Evolutionary conservation across 441 rosid genomes (phyloP).

Genomic region (Brassica hybrid): DNA sequence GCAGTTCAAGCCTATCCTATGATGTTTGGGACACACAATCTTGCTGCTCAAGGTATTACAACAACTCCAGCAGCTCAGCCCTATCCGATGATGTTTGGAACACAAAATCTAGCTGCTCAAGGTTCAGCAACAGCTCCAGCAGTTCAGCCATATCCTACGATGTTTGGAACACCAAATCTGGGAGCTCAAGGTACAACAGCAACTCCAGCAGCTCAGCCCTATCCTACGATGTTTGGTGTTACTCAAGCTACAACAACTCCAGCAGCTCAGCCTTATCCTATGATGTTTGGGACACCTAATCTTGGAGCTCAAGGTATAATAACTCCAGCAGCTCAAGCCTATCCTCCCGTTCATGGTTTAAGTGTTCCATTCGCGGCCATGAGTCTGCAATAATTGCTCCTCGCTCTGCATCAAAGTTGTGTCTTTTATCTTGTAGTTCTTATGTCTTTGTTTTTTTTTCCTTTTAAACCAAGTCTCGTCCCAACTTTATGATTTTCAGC

Average conservation of each 20-base stretch:
- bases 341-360: slow-evolving; percentile 1
- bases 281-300: neutral
- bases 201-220: neutral
- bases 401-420: slow-evolving; percentile 11
- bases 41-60: neutral
- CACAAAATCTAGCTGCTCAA: neutral
- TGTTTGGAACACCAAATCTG: neutral
- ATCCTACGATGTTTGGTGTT: neutral
- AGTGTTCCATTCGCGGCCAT: slow-evolving; percentile 17
- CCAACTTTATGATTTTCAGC: slow-evolving; percentile 5
- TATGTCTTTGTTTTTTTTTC: neutral
- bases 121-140: neutral
- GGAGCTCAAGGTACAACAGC: neutral
- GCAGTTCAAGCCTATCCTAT: neutral
- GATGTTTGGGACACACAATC: neutral
- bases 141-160: neutral
- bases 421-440: neutral
- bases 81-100: neutral
- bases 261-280: neutral
- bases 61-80: neutral
- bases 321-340: neutral
- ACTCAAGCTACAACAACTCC: neutral
- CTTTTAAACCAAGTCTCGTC: neutral
- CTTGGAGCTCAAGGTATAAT: neutral
- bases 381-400: slow-evolving; percentile 15